Conservation (phyloP, 495 filamentous ascomycete genomes). For the Penicillium egyptiacum region DNA sequence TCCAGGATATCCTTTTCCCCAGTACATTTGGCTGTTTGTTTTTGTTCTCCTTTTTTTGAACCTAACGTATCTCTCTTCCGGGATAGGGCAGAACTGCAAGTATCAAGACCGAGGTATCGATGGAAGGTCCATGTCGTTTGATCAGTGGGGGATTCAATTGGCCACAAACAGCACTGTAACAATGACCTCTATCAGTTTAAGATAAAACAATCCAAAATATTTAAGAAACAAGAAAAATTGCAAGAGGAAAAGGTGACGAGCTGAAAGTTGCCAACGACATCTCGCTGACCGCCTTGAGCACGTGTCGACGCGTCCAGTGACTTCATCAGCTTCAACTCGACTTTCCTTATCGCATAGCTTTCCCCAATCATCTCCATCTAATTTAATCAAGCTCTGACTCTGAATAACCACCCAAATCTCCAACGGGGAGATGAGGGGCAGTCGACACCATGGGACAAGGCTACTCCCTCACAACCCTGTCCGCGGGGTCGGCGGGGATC, state of each 20-base stretch:
- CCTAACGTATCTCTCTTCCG: neutral
- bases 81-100: constrained; percentile 2
- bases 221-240: neutral
- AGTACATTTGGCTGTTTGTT: neutral
- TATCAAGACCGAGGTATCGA: constrained; percentile 12
- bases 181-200: neutral
- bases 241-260: neutral
- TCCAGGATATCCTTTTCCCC: neutral
- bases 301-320: constrained; percentile 28
- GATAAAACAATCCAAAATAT: neutral
- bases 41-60: neutral
- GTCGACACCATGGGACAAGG: constrained; percentile 83
- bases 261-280: constrained; percentile 6
- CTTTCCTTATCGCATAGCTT: constrained; percentile 6
- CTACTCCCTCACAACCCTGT: constrained; percentile 87
- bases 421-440: constrained; percentile 38
- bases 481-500: constrained; percentile 86
- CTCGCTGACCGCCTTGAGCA: constrained; percentile 29
- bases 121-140: neutral
- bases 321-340: constrained; percentile 18
- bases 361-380: neutral
- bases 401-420: neutral
- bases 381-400: neutral
- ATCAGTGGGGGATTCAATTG: neutral
- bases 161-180: neutral